A percentile compares a stretch with the other conserved stretches of the same genome.
Conservation (phyloP, 164 flowering plant genomes). For the Buxus sempervirens region DNA sequence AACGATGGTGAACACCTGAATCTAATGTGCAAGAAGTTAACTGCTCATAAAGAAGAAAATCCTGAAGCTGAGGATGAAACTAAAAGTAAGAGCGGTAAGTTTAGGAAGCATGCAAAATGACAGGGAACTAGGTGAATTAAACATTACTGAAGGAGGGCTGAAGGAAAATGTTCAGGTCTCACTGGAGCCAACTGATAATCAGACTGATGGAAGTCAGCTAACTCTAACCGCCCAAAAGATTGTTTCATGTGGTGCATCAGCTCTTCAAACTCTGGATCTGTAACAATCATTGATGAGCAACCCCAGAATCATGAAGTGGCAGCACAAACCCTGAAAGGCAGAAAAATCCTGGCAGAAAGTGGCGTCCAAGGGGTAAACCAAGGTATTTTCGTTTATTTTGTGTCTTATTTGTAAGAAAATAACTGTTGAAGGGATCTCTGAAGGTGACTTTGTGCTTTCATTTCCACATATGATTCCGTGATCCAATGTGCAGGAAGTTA, state of each 20-base stretch:
- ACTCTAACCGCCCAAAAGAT: no score
- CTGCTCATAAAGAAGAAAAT: no score
- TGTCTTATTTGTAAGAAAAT: neutral
- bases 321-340: neutral
- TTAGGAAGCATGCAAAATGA: no score
- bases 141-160: no score
- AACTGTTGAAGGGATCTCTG: neutral
- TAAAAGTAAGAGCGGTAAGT: no score
- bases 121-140: no score
- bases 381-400: no score
- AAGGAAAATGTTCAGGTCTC: no score
- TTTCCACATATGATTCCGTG: neutral
- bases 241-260: neutral
- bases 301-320: neutral
- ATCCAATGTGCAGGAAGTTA: constrained; percentile 3
- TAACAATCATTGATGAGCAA: neutral
- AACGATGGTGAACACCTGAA: neutral
- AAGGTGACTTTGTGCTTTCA: neutral
- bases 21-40: no score
- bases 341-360: constrained; percentile 1
- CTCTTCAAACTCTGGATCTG: neutral
- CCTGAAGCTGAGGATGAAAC: no score
- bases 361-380: neutral
- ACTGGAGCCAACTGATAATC: no score
- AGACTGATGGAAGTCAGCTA: no score